Conservation (phyloP, 1,139 yeast species). For the Geotrichum citri-aurantii region DNA sequence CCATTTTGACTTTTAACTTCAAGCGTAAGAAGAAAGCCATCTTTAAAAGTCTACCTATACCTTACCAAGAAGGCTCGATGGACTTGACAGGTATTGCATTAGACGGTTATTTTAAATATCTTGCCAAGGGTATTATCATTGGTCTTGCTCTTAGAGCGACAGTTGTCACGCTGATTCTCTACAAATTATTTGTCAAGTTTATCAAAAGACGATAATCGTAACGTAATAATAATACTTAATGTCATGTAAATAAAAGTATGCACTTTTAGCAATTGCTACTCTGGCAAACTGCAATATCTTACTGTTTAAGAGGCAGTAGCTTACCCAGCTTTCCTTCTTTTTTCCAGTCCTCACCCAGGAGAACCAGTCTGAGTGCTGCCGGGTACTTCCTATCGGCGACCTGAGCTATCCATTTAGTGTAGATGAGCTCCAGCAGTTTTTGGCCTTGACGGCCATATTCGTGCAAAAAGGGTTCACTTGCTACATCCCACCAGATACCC, state of each 20-base stretch:
- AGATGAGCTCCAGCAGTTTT: constrained; percentile 50
- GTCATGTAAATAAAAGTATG: no score
- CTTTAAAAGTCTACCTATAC: background rate
- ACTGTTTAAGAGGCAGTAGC: constrained; percentile 24
- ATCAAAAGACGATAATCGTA: background rate
- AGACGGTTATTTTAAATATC: constrained; percentile 15
- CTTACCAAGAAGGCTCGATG: constrained; percentile 16
- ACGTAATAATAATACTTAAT: background rate
- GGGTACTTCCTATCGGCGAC: constrained; percentile 52
- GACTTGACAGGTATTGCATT: constrained; percentile 18
- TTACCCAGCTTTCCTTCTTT: constrained; percentile 39
- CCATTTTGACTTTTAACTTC: constrained; percentile 11
- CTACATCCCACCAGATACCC: constrained; percentile 91
- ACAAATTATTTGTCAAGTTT: background rate
- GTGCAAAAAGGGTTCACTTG: constrained; percentile 50
- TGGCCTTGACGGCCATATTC: constrained; percentile 64
- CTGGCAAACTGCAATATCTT: no score
- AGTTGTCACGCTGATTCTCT: background rate
- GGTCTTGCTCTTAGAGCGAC: constrained; percentile 10
- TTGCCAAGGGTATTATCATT: constrained; percentile 13
- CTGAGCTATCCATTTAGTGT: constrained; percentile 47
- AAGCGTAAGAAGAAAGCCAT: constrained; percentile 4
- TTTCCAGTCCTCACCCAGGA: constrained; percentile 75
- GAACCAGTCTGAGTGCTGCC: constrained; percentile 69
- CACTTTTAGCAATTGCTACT: no score